phyloP scores from a whole-genome alignment of 495 filamentous ascomycete species.

The Clavariopsis aquatica region DNA sequence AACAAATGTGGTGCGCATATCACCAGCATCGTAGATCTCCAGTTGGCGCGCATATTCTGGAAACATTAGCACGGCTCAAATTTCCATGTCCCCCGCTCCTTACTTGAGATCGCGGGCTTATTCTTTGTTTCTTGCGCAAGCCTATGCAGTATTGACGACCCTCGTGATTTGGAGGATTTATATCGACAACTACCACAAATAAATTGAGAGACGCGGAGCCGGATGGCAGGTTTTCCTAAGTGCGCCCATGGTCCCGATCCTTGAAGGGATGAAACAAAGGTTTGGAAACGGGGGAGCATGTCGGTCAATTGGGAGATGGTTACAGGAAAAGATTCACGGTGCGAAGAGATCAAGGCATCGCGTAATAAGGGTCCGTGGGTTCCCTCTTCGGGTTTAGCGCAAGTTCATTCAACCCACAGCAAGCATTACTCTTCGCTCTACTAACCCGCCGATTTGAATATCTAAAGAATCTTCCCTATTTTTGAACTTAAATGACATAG shows the following conservation, averaged over 20 bases:
- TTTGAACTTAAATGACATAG: too few species aligned
- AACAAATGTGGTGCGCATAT: constrained; percentile 17
- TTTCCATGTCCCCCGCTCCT: background rate
- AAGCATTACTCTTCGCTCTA: too few species aligned
- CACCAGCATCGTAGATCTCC: constrained; percentile 30
- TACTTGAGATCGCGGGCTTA: background rate
- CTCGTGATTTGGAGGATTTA: constrained; percentile 32
- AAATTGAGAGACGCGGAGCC: constrained; percentile 4
- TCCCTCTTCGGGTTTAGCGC: too few species aligned
- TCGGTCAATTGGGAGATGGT: constrained; percentile 11
- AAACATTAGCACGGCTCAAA: background rate
- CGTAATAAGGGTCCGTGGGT: constrained; percentile 17
- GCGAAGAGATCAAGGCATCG: constrained; percentile 17
- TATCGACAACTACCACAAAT: constrained; percentile 14
- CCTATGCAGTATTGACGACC: constrained; percentile 19
- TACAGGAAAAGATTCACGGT: background rate
- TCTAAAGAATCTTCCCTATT: too few species aligned
- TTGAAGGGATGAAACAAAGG: constrained; percentile 3
- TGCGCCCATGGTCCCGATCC: constrained; percentile 12
- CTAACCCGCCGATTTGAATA: too few species aligned
- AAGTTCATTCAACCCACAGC: too few species aligned
- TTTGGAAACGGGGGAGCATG: constrained; percentile 26
- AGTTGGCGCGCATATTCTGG: constrained; percentile 20
- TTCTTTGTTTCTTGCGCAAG: constrained; percentile 6
- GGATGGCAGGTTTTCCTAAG: background rate